Percentiles rank a stretch among this genome's conserved stretches.
Conservation (phyloP, 1,284 basidiomycete genomes). For the Fomitopsis palustris region DNA sequence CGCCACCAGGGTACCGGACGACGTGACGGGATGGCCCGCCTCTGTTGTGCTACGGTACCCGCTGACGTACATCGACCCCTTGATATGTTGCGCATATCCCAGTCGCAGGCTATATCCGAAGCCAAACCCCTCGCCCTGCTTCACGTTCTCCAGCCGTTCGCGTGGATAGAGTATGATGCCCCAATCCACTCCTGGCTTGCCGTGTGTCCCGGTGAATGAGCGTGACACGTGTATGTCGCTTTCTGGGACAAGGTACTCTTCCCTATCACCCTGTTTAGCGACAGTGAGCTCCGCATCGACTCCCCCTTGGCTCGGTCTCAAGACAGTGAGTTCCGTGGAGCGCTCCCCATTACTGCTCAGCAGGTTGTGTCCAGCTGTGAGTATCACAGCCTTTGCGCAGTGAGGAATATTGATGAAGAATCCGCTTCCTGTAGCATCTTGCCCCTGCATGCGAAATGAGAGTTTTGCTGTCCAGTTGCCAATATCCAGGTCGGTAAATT, state of each 20-base stretch:
- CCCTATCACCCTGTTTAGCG: not conserved
- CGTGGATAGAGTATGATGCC: not conserved
- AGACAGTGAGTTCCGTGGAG: not conserved
- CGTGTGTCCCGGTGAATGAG: not conserved
- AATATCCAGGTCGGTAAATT: not conserved
- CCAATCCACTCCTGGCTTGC: not conserved
- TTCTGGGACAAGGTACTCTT: not conserved
- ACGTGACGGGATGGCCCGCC: not conserved
- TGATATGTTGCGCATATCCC: not conserved
- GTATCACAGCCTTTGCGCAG: not conserved
- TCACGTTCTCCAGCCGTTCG: not conserved
- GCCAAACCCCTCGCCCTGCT: not conserved
- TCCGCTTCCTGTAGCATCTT: not conserved
- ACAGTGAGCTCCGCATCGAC: not conserved
- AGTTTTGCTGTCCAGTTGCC: constrained; percentile 1
- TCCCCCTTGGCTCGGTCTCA: too few relatives aligned
- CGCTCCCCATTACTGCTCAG: not conserved
- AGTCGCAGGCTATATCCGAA: constrained; percentile 6
- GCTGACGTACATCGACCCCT: constrained; percentile 4
- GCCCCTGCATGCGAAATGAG: not conserved
- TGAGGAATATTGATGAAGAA: constrained; percentile 6
- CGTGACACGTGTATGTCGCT: not conserved
- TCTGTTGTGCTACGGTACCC: not conserved
- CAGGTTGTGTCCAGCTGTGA: constrained; percentile 8
- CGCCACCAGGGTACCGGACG: not conserved